phyloP scores from a whole-genome alignment of 1,284 basidiomycete species.

The Pseudozyma pruni region DNA sequence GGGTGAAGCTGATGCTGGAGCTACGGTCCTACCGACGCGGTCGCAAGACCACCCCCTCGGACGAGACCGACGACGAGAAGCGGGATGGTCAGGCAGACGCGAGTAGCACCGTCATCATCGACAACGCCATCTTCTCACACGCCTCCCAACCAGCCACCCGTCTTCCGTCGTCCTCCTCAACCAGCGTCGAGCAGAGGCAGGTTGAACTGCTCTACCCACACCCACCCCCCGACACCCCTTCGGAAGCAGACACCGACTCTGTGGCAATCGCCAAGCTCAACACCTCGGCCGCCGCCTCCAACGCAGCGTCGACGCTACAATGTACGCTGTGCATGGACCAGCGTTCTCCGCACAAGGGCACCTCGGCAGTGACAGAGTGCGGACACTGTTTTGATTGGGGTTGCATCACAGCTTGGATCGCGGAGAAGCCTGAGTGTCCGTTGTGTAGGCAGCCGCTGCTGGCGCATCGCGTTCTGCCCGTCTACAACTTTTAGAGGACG shows the following conservation, averaged over 20 bases:
- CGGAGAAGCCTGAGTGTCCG: conserved; percentile 75
- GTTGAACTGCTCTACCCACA: conserved; percentile 35
- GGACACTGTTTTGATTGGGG: conserved; percentile 95
- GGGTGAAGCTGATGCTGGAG: conserved; percentile 54
- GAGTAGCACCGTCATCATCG: conserved; percentile 24
- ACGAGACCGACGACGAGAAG: not conserved
- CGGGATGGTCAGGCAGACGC: not conserved
- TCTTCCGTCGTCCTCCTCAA: not conserved
- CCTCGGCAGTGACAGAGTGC: conserved; percentile 87
- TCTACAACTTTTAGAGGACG: conserved; percentile 63
- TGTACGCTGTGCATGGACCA: conserved; percentile 68
- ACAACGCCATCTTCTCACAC: conserved; percentile 23
- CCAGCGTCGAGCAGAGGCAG: not conserved
- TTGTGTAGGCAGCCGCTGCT: conserved; percentile 47
- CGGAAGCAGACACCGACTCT: not conserved
- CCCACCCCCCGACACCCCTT: conserved; percentile 10
- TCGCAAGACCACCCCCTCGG: not conserved
- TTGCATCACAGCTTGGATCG: conserved; percentile 86
- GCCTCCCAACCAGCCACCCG: conserved; percentile 39
- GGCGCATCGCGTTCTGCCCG: conserved; percentile 40
- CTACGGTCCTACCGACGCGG: conserved; percentile 8
- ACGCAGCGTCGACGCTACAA: conserved; percentile 43
- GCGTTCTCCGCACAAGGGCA: conserved; percentile 53
- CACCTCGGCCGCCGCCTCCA: conserved; percentile 24
- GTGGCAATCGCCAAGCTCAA: conserved; percentile 28